phyloP scores from a whole-genome alignment of 305 asterid genomes.

The Fraxinus floribunda region DNA sequence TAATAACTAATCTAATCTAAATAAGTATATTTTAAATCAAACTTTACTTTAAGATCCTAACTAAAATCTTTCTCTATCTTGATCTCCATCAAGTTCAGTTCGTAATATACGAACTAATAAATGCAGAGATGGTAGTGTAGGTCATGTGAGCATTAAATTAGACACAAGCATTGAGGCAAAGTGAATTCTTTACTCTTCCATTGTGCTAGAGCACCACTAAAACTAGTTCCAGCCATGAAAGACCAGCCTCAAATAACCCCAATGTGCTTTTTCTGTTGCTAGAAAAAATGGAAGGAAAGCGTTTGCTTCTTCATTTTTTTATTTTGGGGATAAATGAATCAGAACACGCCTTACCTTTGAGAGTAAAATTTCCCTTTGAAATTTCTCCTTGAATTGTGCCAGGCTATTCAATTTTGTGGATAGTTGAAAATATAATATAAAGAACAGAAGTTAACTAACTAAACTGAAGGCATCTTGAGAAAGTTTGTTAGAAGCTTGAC shows the following conservation, averaged over 20 bases:
- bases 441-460: not conserved
- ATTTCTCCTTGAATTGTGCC: not conserved
- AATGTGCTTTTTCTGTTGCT: not conserved
- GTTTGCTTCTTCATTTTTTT: not conserved
- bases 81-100: not conserved
- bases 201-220: not conserved
- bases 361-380: not conserved
- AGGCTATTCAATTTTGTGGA: not conserved
- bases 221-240: not conserved
- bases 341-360: not conserved
- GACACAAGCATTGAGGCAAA: conserved; percentile 5
- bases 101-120: conserved; percentile 7
- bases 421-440: not conserved
- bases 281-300: not conserved
- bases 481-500: not conserved
- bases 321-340: not conserved
- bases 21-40: too few species aligned
- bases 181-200: not conserved
- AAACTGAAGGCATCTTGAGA: not conserved
- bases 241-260: not conserved
- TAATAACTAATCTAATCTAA: not conserved
- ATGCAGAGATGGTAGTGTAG: conserved; percentile 1
- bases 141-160: not conserved
- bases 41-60: too few species aligned
- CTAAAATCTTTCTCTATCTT: not conserved